phyloP scores from a whole-genome alignment of 169 alveolate genomes.

The Eimeria tenella region DNA sequence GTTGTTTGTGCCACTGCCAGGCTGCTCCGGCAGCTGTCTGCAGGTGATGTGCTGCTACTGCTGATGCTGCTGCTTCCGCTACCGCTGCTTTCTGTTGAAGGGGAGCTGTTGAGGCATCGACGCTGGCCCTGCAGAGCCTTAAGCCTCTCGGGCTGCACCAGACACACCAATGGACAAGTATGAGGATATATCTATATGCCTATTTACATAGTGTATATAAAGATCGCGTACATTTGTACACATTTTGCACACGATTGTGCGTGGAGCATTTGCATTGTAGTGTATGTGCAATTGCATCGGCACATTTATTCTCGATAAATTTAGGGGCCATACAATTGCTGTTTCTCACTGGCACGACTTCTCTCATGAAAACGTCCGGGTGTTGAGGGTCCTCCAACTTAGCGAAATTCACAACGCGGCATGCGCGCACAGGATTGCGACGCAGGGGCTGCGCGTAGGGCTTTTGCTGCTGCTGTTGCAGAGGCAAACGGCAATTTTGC shows the following conservation, averaged over 20 bases:
- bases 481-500: neutral
- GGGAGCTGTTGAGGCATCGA: neutral
- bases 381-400: slow-evolving; percentile 4
- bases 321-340: neutral
- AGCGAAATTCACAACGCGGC: slow-evolving; percentile 18
- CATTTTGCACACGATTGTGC: too few relatives aligned
- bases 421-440: slow-evolving; percentile 17
- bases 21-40: neutral
- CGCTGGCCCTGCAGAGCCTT: neutral
- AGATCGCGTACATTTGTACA: too few relatives aligned
- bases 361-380: neutral
- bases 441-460: neutral
- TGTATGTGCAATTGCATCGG: neutral
- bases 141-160: slow-evolving; percentile 24
- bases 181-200: neutral
- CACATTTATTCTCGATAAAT: neutral
- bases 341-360: neutral
- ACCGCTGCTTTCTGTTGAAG: slow-evolving; percentile 13
- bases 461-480: slow-evolving; percentile 50
- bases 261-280: neutral
- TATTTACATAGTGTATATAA: neutral
- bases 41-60: neutral
- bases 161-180: neutral
- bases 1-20: neutral
- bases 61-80: slow-evolving; percentile 12